phyloP scores from a whole-genome alignment of 2,329 filamentous ascomycete genomes.

The Aspergillus arachidicola region DNA sequence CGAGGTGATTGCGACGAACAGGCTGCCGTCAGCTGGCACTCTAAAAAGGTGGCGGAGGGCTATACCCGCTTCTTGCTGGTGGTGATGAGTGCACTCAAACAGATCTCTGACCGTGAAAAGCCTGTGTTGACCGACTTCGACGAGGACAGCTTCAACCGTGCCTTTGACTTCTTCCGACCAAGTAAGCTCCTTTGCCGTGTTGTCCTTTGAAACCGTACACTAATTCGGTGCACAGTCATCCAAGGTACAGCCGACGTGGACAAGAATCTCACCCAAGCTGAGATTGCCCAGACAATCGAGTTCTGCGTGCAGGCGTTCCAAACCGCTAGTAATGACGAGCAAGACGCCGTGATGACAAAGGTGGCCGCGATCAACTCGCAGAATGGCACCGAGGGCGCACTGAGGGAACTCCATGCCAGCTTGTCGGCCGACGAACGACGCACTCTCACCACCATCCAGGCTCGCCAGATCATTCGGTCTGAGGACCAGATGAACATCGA shows the following conservation, averaged over 20 bases:
- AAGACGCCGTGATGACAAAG: no score
- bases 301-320: background rate
- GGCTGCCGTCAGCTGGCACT: slow-evolving; percentile 45
- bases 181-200: background rate
- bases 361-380: no score
- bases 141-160: slow-evolving; percentile 7
- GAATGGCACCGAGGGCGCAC: no score
- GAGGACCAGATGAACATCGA: no score
- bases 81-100: slow-evolving; percentile 18
- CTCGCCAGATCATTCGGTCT: no score
- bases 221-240: background rate
- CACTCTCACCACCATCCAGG: no score
- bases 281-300: background rate
- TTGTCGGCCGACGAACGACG: no score
- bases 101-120: slow-evolving; percentile 10
- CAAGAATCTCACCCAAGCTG: background rate
- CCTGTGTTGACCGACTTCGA: slow-evolving; percentile 5
- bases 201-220: background rate
- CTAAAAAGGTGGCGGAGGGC: slow-evolving; percentile 46
- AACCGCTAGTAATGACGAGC: no score
- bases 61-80: slow-evolving; percentile 53
- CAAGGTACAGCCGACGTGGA: background rate
- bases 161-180: background rate
- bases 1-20: slow-evolving; percentile 40
- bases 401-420: no score